Percentiles rank a stretch among this genome's conserved stretches.
These are phyloP conservation scores for Raffaelea ambrosiae DNA, from an alignment of 2,329 filamentous ascomycete species.

Conservation along the genomic window DNA sequence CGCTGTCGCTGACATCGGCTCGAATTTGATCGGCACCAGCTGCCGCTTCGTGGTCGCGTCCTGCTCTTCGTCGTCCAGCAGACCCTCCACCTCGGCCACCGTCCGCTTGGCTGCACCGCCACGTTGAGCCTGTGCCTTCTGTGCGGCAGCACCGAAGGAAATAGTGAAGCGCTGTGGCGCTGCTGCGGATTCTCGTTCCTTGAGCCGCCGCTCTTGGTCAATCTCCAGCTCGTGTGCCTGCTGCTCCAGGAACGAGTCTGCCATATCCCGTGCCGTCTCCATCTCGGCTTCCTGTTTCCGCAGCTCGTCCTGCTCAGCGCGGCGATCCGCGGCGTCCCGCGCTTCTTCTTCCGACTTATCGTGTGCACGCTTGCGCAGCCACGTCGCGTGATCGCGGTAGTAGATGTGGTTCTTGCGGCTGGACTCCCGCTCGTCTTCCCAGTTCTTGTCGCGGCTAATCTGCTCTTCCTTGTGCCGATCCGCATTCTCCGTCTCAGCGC, in stretches of 20 bases:
- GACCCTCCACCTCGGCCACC: slow-evolving; percentile 85
- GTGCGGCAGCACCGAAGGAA: slow-evolving; percentile 80
- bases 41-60: slow-evolving; percentile 57
- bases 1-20: slow-evolving; percentile 56
- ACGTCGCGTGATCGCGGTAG: slow-evolving; percentile 77
- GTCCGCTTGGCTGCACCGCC: slow-evolving; percentile 59
- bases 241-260: slow-evolving; percentile 81
- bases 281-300: slow-evolving; percentile 61
- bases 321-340: slow-evolving; percentile 75
- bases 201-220: slow-evolving; percentile 21
- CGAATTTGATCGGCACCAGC: slow-evolving; percentile 76
- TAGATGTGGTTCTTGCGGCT: slow-evolving; percentile 67
- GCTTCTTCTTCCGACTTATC: slow-evolving; percentile 67
- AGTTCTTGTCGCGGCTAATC: slow-evolving; percentile 57
- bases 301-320: slow-evolving; percentile 66
- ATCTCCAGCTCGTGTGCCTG: slow-evolving; percentile 69
- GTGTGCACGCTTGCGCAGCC: slow-evolving; percentile 70
- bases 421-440: slow-evolving; percentile 83
- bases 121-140: slow-evolving; percentile 54
- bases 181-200: slow-evolving; percentile 12
- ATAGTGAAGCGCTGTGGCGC: slow-evolving; percentile 82
- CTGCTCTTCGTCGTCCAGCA: slow-evolving; percentile 92
- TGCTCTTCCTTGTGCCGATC: slow-evolving; percentile 62
- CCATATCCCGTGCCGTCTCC: slow-evolving; percentile 74
- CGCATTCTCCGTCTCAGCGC: slow-evolving; percentile 59